Evolutionary conservation across 2,329 filamentous ascomycete genomes (phyloP).

Genomic region (Fonsecaea monophora): DNA sequence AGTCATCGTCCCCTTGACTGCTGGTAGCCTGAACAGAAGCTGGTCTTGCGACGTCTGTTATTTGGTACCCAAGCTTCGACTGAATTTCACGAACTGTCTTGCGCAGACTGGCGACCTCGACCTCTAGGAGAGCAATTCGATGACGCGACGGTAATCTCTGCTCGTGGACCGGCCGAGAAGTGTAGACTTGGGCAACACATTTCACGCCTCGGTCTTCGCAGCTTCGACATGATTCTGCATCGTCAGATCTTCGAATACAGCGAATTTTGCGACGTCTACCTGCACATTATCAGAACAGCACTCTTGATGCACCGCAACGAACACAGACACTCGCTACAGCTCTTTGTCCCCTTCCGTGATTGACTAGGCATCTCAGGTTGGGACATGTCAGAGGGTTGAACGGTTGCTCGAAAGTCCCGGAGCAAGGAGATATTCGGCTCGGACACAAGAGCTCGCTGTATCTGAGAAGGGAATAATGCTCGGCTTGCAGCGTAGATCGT

Average conservation of each 20-base stretch:
- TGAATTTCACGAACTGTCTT: slow-evolving; percentile 28
- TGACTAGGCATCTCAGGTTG: slow-evolving; percentile 9
- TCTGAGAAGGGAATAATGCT: neutral
- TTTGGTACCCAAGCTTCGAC: slow-evolving; percentile 20
- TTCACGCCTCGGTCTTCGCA: slow-evolving; percentile 29
- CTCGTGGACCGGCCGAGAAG: slow-evolving; percentile 10
- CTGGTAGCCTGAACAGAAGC: neutral
- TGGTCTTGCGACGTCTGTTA: neutral
- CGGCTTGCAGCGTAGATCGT: neutral
- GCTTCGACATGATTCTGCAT: slow-evolving; percentile 27
- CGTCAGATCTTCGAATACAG: slow-evolving; percentile 27
- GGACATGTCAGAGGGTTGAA: slow-evolving; percentile 9
- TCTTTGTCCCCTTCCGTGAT: slow-evolving; percentile 26
- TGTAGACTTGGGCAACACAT: slow-evolving; percentile 28
- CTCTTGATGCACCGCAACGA: neutral
- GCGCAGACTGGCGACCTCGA: slow-evolving; percentile 22
- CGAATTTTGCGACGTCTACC: slow-evolving; percentile 33
- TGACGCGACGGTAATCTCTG: slow-evolving; percentile 23
- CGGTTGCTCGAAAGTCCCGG: neutral
- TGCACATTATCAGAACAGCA: slow-evolving; percentile 19
- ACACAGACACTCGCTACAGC: slow-evolving; percentile 32
- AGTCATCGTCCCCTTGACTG: slow-evolving; percentile 18
- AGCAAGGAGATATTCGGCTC: neutral
- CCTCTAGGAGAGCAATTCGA: slow-evolving; percentile 28
- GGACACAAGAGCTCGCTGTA: neutral